These are phyloP conservation scores for Saturnispora besseyi DNA, from an alignment of 805 yeast genomes.

Conservation along the genomic window DNA sequence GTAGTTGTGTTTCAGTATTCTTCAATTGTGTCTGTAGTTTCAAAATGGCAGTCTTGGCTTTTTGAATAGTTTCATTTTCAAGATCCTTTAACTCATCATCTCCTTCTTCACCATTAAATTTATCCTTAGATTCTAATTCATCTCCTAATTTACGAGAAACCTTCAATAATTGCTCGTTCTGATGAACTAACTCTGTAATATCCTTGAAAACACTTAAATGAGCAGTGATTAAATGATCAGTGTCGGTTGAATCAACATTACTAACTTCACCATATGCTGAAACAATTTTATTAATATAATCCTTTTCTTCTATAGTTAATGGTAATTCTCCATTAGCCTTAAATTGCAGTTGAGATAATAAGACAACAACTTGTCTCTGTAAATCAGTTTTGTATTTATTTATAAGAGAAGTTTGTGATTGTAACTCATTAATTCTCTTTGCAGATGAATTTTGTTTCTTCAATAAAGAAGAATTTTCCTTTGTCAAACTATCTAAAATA, in stretches of 20 bases:
- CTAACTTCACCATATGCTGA: conserved; percentile 17
- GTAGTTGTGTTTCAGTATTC: conserved; percentile 41
- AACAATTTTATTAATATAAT: conserved; percentile 51
- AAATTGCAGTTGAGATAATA: conserved; percentile 57
- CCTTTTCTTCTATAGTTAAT: conserved; percentile 53
- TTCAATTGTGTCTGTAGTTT: conserved; percentile 53
- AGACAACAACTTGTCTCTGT: conserved; percentile 71
- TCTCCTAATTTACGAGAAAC: conserved; percentile 66
- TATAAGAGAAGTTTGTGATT: conserved; percentile 39
- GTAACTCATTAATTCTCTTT: conserved; percentile 33
- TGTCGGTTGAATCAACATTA: conserved; percentile 41
- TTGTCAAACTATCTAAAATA: conserved; percentile 43
- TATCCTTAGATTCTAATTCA: conserved; percentile 56
- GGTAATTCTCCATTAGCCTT: conserved; percentile 50
- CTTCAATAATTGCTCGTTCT: conserved; percentile 62
- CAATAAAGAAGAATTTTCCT: conserved; percentile 28
- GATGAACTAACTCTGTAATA: conserved; percentile 59
- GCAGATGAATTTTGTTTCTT: conserved; percentile 19
- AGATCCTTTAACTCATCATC: conserved; percentile 33
- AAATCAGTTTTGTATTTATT: conserved; percentile 59
- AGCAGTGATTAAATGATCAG: conserved; percentile 62
- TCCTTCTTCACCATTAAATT: conserved; percentile 40
- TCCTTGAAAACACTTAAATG: conserved; percentile 63
- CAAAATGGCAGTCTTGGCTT: conserved; percentile 58
- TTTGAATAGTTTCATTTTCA: conserved; percentile 22